These are phyloP conservation scores for Aspergillus sp. DNA, from an alignment of 2,329 filamentous ascomycete genomes.

Conservation along the genomic window DNA sequence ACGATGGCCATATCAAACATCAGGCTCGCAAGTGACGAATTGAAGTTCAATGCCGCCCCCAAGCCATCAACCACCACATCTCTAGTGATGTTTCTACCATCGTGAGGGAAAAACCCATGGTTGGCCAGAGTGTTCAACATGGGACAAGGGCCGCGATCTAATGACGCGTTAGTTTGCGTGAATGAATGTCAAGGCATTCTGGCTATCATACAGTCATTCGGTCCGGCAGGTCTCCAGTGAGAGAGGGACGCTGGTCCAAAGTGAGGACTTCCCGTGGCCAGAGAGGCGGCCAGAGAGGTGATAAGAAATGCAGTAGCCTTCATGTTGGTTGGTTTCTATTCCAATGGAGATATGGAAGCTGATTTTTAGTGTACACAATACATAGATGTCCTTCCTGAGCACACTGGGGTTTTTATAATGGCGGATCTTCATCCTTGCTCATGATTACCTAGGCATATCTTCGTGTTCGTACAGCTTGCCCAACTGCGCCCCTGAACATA, in stretches of 20 bases:
- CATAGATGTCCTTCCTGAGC: no score
- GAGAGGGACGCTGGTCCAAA: not conserved
- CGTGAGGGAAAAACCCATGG: slow-evolving; percentile 48
- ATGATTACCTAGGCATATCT: no score
- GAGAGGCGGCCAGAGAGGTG: not conserved
- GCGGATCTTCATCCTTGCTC: no score
- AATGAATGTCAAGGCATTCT: not conserved
- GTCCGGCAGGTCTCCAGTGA: not conserved
- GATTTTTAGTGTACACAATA: no score
- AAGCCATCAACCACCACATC: slow-evolving; percentile 7
- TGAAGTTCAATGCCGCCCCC: slow-evolving; percentile 11
- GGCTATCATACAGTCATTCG: not conserved
- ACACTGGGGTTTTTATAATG: no score
- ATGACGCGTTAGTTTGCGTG: not conserved
- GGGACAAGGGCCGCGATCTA: slow-evolving; percentile 44
- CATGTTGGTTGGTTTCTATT: no score
- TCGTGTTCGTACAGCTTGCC: no score
- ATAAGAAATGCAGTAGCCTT: not conserved
- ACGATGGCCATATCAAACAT: slow-evolving; percentile 21
- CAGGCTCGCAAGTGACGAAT: slow-evolving; percentile 14
- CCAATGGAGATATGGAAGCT: no score
- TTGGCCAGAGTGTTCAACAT: slow-evolving; percentile 55
- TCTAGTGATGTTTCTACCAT: slow-evolving; percentile 42
- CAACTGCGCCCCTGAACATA: no score
- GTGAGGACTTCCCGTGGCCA: not conserved